Percentiles rank a stretch among this genome's conserved stretches.
phyloP scores from a whole-genome alignment of 352 stramenopile species.

The Aphanomyces cochlioides region DNA sequence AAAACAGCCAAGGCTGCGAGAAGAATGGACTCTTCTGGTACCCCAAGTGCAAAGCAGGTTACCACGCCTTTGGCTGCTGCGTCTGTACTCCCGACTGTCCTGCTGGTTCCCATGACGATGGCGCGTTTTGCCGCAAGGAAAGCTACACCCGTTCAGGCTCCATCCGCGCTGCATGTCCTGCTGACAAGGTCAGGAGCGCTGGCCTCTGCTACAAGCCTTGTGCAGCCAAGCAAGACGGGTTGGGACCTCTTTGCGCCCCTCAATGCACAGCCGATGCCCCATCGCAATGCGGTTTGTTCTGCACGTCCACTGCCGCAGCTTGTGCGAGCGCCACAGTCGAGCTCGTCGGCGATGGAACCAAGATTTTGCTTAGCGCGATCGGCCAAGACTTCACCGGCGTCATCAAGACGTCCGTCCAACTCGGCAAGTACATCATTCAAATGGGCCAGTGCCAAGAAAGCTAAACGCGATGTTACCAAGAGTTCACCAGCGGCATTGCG shows the following conservation, averaged over 20 bases:
- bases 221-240: neutral
- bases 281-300: neutral
- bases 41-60: slow-evolving; percentile 20
- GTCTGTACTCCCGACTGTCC: slow-evolving; percentile 26
- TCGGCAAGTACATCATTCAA: neutral
- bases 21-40: slow-evolving; percentile 28
- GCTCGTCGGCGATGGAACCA: neutral
- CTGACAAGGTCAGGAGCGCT: neutral
- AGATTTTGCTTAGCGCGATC: neutral
- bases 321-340: neutral
- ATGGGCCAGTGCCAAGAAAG: neutral
- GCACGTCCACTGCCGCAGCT: neutral
- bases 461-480: neutral
- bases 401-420: neutral
- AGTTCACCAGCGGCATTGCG: too few species aligned
- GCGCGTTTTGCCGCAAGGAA: slow-evolving; percentile 32
- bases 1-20: slow-evolving; percentile 23
- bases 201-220: neutral
- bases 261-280: neutral
- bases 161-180: neutral
- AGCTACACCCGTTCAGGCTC: neutral
- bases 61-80: slow-evolving; percentile 21
- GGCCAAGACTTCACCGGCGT: neutral
- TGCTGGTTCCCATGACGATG: slow-evolving; percentile 6
- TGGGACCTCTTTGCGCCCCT: neutral